These are phyloP conservation scores for Thelephora ganbajun DNA, from an alignment of 768 basidiomycete species.

Conservation along the genomic window DNA sequence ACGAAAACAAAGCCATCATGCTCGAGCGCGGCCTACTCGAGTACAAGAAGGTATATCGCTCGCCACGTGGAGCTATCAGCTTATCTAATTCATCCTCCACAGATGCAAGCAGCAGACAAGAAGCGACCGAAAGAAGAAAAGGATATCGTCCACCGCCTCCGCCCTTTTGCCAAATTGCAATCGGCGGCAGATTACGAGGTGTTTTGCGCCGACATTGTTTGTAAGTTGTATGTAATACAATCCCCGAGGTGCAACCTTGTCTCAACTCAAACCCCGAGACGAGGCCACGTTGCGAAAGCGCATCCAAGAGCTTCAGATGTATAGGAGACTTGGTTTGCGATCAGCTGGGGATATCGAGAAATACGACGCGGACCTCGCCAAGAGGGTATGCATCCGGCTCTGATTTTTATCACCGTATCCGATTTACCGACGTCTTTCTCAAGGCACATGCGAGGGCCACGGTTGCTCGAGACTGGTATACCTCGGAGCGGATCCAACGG, in stretches of 20 bases:
- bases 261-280: constrained; percentile 30
- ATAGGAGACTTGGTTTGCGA: constrained; percentile 73
- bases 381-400: constrained; percentile 38
- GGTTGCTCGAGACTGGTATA: constrained; percentile 39
- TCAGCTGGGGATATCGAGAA: constrained; percentile 84
- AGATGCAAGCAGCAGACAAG: constrained; percentile 89
- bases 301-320: constrained; percentile 85
- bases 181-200: constrained; percentile 85
- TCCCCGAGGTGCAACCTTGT: not conserved
- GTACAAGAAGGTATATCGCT: constrained; percentile 74
- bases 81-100: constrained; percentile 8
- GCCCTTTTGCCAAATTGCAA: constrained; percentile 84
- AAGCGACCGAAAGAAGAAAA: constrained; percentile 85
- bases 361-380: constrained; percentile 62
- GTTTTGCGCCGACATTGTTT: constrained; percentile 79
- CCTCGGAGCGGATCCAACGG: constrained; percentile 36
- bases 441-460: constrained; percentile 54
- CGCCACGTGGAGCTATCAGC: not conserved
- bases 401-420: constrained; percentile 2
- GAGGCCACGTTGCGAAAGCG: constrained; percentile 78
- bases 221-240: constrained; percentile 30
- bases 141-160: constrained; percentile 77
- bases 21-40: constrained; percentile 86
- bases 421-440: constrained; percentile 1
- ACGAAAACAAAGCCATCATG: constrained; percentile 77